Percentiles rank a stretch among this genome's conserved stretches.
Conservation (phyloP, 345 rosid genomes). For the Ceriops zippeliana region DNA sequence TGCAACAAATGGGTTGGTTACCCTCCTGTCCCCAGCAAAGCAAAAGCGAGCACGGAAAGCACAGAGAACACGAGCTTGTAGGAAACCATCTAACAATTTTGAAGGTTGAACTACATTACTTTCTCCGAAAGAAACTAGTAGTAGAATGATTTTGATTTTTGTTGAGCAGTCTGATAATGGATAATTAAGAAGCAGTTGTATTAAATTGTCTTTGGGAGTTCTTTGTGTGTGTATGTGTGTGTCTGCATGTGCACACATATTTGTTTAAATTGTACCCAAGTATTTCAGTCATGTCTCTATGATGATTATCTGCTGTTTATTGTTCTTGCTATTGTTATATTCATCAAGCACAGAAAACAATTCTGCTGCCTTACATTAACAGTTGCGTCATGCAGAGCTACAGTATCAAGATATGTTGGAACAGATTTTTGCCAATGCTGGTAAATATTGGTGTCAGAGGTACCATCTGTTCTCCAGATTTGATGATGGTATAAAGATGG, state of each 20-base stretch:
- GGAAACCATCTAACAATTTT: slow-evolving; percentile 28
- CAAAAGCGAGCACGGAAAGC: slow-evolving; percentile 49
- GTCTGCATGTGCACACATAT: neutral
- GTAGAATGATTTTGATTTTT: too few species aligned
- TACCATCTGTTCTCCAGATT: slow-evolving; percentile 72
- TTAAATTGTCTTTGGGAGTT: neutral
- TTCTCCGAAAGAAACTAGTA: neutral
- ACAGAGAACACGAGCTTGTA: slow-evolving; percentile 35
- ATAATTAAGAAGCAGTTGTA: too few species aligned
- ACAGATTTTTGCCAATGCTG: slow-evolving; percentile 40
- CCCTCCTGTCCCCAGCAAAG: slow-evolving; percentile 19
- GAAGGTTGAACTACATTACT: slow-evolving; percentile 37
- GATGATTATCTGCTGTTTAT: neutral
- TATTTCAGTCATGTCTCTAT: neutral
- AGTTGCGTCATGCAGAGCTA: slow-evolving; percentile 40
- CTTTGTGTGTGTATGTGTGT: too few species aligned
- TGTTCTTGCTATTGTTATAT: neutral
- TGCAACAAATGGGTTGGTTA: slow-evolving; percentile 27
- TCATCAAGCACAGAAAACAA: neutral
- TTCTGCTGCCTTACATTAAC: neutral
- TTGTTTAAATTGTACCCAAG: neutral
- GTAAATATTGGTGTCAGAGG: slow-evolving; percentile 88
- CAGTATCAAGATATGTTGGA: slow-evolving; percentile 33
- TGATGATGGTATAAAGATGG: slow-evolving; percentile 83
- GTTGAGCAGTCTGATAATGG: too few species aligned